phyloP scores from a whole-genome alignment of 2,329 filamentous ascomycete genomes.

The Ophiostoma montium region DNA sequence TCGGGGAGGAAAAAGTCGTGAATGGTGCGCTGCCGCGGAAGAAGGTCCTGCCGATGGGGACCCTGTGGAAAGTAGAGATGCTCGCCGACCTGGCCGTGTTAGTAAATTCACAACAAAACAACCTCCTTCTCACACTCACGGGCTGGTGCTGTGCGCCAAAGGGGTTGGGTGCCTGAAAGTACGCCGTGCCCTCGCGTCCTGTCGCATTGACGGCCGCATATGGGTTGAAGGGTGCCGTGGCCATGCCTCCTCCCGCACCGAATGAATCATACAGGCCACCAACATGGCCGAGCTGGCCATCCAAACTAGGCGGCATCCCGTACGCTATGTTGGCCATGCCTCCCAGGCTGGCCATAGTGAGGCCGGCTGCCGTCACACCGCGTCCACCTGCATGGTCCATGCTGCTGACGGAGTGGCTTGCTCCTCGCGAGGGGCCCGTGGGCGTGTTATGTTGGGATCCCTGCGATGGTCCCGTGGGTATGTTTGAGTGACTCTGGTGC shows the following conservation, averaged over 20 bases:
- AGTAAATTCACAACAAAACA: neutral
- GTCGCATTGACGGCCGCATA: slow-evolving; percentile 52
- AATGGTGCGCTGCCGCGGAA: slow-evolving; percentile 71
- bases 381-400: slow-evolving; percentile 32
- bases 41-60: slow-evolving; percentile 65
- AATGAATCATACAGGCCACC: slow-evolving; percentile 8
- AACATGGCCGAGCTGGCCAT: slow-evolving; percentile 4
- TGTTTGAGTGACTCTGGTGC: neutral
- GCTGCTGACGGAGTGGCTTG: slow-evolving; percentile 13
- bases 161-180: slow-evolving; percentile 46
- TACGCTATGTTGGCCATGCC: slow-evolving; percentile 24
- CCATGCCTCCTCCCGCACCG: neutral
- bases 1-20: slow-evolving; percentile 91
- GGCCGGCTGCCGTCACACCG: slow-evolving; percentile 20
- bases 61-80: slow-evolving; percentile 85
- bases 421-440: slow-evolving; percentile 9
- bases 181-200: slow-evolving; percentile 48
- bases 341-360: slow-evolving; percentile 13
- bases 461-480: slow-evolving; percentile 9
- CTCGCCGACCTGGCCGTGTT: slow-evolving; percentile 54
- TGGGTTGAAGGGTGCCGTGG: slow-evolving; percentile 44
- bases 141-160: slow-evolving; percentile 45
- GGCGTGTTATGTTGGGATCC: slow-evolving; percentile 7
- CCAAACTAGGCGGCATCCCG: slow-evolving; percentile 2
- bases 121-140: slow-evolving; percentile 24